These are phyloP conservation scores for Skeletonema potamos DNA, from an alignment of 108 stramenopile species.

Conservation along the genomic window DNA sequence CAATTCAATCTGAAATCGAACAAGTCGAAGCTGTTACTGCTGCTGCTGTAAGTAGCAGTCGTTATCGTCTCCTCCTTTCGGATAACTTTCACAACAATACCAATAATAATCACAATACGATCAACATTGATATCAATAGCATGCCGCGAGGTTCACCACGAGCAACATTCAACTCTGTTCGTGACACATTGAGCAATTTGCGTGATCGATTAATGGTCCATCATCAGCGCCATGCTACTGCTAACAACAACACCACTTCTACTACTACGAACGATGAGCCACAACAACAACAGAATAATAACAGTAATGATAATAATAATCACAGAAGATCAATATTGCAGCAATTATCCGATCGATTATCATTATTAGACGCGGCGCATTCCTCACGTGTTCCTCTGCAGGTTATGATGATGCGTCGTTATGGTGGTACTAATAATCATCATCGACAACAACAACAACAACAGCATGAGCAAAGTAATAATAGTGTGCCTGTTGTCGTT, in stretches of 20 bases:
- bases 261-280: too few species aligned
- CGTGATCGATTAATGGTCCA: slow-evolving; percentile 36
- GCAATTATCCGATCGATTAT: slow-evolving; percentile 52
- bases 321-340: slow-evolving; percentile 13
- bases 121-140: too few species aligned
- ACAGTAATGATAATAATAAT: slow-evolving; percentile 1
- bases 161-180: slow-evolving; percentile 63
- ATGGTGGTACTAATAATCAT: background rate
- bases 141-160: too few species aligned
- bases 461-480: background rate
- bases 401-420: slow-evolving; percentile 33
- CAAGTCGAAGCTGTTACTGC: background rate
- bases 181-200: slow-evolving; percentile 49
- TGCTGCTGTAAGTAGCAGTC: too few species aligned
- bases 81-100: too few species aligned
- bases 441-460: background rate
- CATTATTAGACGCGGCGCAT: slow-evolving; percentile 57
- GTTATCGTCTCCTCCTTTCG: background rate
- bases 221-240: background rate
- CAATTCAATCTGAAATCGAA: slow-evolving; percentile 13
- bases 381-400: slow-evolving; percentile 55
- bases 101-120: too few species aligned
- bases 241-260: background rate
- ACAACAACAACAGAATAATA: too few species aligned
- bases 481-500: background rate